These are phyloP conservation scores for Zopfia rhizophila DNA, from an alignment of 2,329 filamentous ascomycete species.

Conservation along the genomic window DNA sequence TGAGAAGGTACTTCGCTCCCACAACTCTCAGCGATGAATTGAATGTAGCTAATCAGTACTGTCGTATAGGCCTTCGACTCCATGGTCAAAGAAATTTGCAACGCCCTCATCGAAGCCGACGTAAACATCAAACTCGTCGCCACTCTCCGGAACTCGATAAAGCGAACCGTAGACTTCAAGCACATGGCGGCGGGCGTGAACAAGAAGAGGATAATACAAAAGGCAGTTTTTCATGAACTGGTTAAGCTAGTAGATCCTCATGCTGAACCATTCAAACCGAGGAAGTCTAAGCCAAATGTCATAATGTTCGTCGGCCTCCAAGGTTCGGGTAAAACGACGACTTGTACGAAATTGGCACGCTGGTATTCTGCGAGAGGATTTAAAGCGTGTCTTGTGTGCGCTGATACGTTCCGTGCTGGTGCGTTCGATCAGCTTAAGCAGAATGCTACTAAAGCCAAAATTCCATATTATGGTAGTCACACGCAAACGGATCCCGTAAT, in stretches of 20 bases:
- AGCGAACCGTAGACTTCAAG: conserved; percentile 90
- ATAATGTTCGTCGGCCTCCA: conserved; percentile 99
- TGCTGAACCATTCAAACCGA: conserved; percentile 93
- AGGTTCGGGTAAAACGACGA: conserved; percentile 97
- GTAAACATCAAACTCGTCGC: conserved; percentile 96
- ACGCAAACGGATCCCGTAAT: conserved; percentile 96
- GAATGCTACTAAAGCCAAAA: conserved; percentile 98
- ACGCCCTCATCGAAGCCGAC: conserved; percentile 94
- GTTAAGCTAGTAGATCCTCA: conserved; percentile 96
- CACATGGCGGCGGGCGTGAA: conserved; percentile 91
- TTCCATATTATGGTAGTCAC: conserved; percentile 96
- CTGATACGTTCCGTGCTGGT: conserved; percentile 97
- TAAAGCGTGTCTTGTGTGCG: conserved; percentile 92
- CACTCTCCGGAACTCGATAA: conserved; percentile 92
- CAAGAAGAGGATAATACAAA: conserved; percentile 98
- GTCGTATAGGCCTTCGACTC: conserved; percentile 83
- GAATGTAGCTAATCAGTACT: conserved; percentile 54
- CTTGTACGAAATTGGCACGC: conserved; percentile 94
- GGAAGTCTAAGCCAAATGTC: conserved; percentile 94
- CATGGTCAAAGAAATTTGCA: conserved; percentile 98
- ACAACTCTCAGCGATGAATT: conserved; percentile 11
- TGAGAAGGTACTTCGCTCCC: conserved; percentile 79
- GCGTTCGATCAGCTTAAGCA: conserved; percentile 99
- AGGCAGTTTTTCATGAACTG: conserved; percentile 96
- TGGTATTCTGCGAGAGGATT: conserved; percentile 96